Evolutionary conservation across 1,139 yeast genomes (phyloP).

Genomic region (Geotrichum australiense): DNA sequence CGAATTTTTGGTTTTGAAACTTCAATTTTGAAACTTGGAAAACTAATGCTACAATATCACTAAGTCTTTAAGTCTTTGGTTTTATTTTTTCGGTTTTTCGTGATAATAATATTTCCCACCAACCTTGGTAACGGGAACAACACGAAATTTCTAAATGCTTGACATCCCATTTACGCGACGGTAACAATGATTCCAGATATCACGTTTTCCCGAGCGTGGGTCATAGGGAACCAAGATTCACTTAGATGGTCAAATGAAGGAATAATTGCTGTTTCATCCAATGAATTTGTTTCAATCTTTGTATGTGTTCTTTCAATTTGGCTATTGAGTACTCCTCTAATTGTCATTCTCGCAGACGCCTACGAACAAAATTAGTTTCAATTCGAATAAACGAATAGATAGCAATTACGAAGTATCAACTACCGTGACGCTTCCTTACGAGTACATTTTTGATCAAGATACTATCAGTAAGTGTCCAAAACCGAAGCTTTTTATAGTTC

Average conservation of each 20-base stretch:
- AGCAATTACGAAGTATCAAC: constrained; percentile 10
- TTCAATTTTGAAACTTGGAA: no score
- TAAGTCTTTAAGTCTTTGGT: no score
- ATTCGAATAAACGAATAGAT: no score
- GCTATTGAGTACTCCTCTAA: not conserved
- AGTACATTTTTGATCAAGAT: constrained; percentile 10
- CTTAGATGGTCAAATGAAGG: constrained; percentile 17
- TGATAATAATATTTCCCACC: no score
- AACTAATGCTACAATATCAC: no score
- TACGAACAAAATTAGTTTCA: constrained; percentile 4
- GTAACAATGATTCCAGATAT: constrained; percentile 17
- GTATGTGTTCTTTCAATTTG: constrained; percentile 8
- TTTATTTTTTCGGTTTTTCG: no score
- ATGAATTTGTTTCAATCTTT: constrained; percentile 12
- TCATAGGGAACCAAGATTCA: constrained; percentile 10
- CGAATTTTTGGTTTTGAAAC: no score
- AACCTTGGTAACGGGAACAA: no score
- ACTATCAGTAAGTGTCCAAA: constrained; percentile 6
- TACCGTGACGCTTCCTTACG: constrained; percentile 5
- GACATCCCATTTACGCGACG: no score
- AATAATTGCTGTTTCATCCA: constrained; percentile 13
- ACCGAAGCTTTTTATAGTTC: not conserved
- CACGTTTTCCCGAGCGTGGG: constrained; percentile 14
- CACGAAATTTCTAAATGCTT: no score
- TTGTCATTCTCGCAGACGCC: constrained; percentile 7